Percentiles rank a stretch among this genome's conserved stretches.
These are phyloP conservation scores for Ilex aquifolium DNA, from an alignment of 257 asterid species.

Conservation along the genomic window DNA sequence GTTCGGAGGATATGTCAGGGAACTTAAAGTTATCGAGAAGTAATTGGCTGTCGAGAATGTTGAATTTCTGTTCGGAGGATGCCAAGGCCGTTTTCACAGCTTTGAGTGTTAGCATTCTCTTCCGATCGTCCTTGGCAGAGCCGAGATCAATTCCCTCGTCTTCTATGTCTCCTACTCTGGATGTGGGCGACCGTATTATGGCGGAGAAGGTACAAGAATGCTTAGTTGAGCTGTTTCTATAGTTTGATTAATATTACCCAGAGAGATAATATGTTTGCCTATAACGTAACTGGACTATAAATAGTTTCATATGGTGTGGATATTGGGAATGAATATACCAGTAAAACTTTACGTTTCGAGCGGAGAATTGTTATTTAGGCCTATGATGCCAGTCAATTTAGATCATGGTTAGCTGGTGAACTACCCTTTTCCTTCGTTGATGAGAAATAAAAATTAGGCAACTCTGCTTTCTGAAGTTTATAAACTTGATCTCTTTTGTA, in stretches of 20 bases:
- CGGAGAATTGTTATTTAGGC: constrained; percentile 15
- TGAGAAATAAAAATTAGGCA: constrained; percentile 51
- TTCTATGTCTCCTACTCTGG: constrained; percentile 92
- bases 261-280: too few species aligned
- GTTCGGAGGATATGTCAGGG: background rate
- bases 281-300: too few species aligned
- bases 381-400: constrained; percentile 19
- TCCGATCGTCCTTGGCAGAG: constrained; percentile 83
- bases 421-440: constrained; percentile 70
- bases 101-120: constrained; percentile 64
- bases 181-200: constrained; percentile 78
- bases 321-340: background rate
- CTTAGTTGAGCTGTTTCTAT: background rate
- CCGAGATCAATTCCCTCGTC: constrained; percentile 93
- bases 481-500: constrained; percentile 45
- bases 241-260: too few species aligned
- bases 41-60: constrained; percentile 56
- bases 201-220: constrained; percentile 73
- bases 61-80: constrained; percentile 63
- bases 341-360: too few species aligned
- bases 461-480: constrained; percentile 40
- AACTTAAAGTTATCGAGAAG: constrained; percentile 18
- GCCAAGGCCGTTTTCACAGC: constrained; percentile 93
- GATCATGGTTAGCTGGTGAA: constrained; percentile 71
- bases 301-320: too few species aligned